Evolutionary conservation across 2,329 filamentous ascomycete genomes (phyloP), one percentile per base, ranked within the genome.

Genomic region (Pseudogymnoascus sp.): DNA sequence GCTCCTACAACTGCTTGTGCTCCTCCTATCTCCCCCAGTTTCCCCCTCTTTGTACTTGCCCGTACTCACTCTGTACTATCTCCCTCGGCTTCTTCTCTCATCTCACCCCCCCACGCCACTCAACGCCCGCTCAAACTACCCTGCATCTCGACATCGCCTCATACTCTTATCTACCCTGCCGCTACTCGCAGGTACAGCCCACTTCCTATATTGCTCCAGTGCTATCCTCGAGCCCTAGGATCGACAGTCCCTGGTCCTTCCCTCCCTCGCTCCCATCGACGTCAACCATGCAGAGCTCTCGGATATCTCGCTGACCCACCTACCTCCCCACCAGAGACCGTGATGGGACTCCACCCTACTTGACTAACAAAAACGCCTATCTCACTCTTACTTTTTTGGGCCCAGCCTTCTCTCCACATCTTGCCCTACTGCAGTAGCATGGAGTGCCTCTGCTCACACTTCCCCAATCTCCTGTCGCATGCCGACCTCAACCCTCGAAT

Each of bases 381-480:
- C 46, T 56, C 28, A 56, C 46, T 56, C n/a, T 53, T 53, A 53
- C 46, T 53, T 31, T 31, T n/a, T 53, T 34, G 10, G 46, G 46
- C 25, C 44, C 23, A 53, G 23, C 44, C 5, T 28, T 53, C 46
- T 31, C 46, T 53, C 46, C 46, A 53, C 46, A 53, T 53, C 46
- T 34, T 56, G 46, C 46, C 46, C 46, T 56, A 56, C 25, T 18
- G 46, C 8, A 56, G 34, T 56, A 56, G 46, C 28, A 56, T 56
- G 46, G 46, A 53, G 46, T 31, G 46, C 28, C 25, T 56, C n/a
- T 56, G n/a, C 5, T 56, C 46, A 34, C 46, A 56, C 46, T 56
- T 56, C 46, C n/a, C 5, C 46, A 56, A 56, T 56, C 46, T 56
- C 46, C 10, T 56, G 25, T 56, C 46, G 46, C 46, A 56, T 56